Evolutionary conservation across 148 eudicot genomes (phyloP).

Genomic region (Suaeda aralocaspica): DNA sequence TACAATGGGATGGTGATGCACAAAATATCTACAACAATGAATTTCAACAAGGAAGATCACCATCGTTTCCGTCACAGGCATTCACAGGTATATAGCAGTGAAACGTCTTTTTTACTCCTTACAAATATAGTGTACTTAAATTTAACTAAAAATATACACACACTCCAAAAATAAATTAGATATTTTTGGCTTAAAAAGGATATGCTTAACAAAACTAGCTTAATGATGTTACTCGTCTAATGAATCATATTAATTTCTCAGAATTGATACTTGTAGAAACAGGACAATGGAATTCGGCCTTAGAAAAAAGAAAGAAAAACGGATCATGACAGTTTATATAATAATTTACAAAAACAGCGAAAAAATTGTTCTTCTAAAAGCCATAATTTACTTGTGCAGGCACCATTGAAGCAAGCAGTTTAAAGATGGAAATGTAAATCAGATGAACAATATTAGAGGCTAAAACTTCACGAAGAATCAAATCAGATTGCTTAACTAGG

Average conservation of each 20-base stretch:
- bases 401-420: constrained; percentile 40
- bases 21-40: constrained; percentile 59
- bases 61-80: constrained; percentile 51
- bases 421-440: constrained; percentile 66
- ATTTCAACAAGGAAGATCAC: constrained; percentile 60
- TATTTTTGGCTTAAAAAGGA: constrained; percentile 6
- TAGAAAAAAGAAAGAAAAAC: not conserved
- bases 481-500: constrained; percentile 23
- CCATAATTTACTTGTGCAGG: constrained; percentile 48
- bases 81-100: constrained; percentile 53
- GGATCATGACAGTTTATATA: not conserved
- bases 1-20: constrained; percentile 70
- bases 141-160: not conserved
- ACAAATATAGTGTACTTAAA: not conserved
- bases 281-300: not conserved
- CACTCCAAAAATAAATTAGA: not conserved
- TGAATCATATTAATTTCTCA: not conserved
- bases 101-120: constrained; percentile 5
- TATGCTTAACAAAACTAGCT: not conserved
- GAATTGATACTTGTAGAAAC: not conserved
- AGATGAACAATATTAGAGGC: constrained; percentile 12
- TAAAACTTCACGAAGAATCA: constrained; percentile 17
- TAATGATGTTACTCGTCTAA: not conserved
- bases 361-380: not conserved
- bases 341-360: not conserved